Base-by-base conservation (phyloP, 768 basidiomycete species). In the Leccinum fibrillosum region DNA sequence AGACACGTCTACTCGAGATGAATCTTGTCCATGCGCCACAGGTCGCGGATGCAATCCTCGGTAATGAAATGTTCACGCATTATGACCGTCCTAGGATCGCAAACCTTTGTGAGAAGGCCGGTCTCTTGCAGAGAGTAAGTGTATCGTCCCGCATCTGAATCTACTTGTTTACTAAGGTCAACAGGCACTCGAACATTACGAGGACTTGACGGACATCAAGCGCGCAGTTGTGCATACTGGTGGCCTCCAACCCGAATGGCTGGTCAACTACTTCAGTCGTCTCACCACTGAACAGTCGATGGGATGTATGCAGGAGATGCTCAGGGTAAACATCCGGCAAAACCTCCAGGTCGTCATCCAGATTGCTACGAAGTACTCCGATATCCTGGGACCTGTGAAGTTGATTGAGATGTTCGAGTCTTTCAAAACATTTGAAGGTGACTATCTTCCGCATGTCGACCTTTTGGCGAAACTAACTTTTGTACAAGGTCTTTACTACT, bases 321-420 rank as follows among this genome's bases (percentile, higher is more conserved):
- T 99, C 54, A 82, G 86, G 49, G 85, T 95, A 65, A 98, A 99
- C 75, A 97, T 99, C 64, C 90, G 96, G 49, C 95, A 98, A 77
- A 99, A 98, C 74, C 79, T 98, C 42, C 94, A 97, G 69, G 85
- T 95, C 53, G 97, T 94, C 52, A 89, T 98, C 56, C 95, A 98
- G 75, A 92, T 98, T 64, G 94, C 96, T 15, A 98, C 95, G 56
- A 98, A 98, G 76, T 99, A 98, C 75, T 98, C 95, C 7, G 97
- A 98, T 65, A 90, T 99, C 56, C 84, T 99, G 52, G 97, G 97
- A 1, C 94, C 97, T 26, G 88, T 97, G 74, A 96, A 95, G 74
- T 80, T 99, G 54, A 98, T 99, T 65, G 97, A 98, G 76, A 90
- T 98, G 86, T 98, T 98, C 61, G 96, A 99, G 74, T 84, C 86